Evolutionary conservation across 23 red algal genomes (phyloP).

Genomic region (Cyanidiococcus yangmingshanensis): DNA sequence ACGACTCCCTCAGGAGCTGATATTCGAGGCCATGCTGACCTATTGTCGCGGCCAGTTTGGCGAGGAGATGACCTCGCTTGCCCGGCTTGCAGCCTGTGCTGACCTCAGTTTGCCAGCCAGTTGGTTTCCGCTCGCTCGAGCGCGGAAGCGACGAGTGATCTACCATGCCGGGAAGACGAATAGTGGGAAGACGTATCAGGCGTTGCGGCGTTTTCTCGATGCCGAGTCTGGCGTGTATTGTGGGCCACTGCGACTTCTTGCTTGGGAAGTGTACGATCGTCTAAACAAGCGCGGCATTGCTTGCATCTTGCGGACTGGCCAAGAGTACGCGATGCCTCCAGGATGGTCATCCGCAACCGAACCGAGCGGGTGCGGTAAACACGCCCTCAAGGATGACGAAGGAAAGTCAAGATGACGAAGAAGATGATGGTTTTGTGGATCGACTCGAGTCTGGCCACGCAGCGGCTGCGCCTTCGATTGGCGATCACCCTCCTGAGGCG

Average conservation of each 20-base stretch:
- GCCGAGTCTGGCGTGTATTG: conserved; percentile 31
- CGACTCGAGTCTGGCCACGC: too few relatives aligned
- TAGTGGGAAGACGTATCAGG: conserved; percentile 39
- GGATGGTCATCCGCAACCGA: background rate
- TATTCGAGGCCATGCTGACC: background rate
- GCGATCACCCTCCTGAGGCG: too few relatives aligned
- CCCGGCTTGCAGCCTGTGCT: background rate
- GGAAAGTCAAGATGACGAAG: background rate
- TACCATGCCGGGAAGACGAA: conserved; percentile 38
- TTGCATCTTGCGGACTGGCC: conserved; percentile 25
- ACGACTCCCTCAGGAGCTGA: background rate
- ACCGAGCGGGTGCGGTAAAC: background rate
- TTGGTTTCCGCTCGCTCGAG: conserved; percentile 16
- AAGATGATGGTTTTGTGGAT: too few relatives aligned
- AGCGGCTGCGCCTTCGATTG: too few relatives aligned
- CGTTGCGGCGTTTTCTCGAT: conserved; percentile 27
- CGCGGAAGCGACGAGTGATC: conserved; percentile 13
- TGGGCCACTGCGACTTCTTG: conserved; percentile 39
- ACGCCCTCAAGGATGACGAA: background rate
- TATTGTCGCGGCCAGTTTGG: background rate
- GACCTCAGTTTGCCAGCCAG: background rate
- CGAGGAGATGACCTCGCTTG: background rate
- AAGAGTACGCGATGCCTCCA: conserved; percentile 27
- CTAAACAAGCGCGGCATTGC: conserved; percentile 26
- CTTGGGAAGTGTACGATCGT: conserved; percentile 32